These are phyloP conservation scores for Ogataea angusta DNA, from an alignment of 805 yeast species.

Conservation along the genomic window DNA sequence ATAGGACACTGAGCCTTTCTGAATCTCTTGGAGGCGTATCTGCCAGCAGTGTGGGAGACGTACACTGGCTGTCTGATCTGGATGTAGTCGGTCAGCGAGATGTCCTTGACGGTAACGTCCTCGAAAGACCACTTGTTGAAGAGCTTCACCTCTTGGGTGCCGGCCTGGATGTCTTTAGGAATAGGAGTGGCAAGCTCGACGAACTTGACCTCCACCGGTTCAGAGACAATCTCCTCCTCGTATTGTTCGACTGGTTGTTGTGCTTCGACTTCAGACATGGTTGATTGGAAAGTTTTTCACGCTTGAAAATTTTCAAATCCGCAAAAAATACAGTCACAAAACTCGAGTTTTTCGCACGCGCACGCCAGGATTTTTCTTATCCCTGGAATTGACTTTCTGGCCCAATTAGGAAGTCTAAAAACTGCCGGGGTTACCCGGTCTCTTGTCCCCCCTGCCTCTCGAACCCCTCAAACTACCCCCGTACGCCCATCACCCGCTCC, in stretches of 20 bases:
- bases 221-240: constrained; percentile 73
- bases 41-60: constrained; percentile 99
- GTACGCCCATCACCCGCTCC: background rate
- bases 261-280: constrained; percentile 83
- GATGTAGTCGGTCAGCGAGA: constrained; percentile 96
- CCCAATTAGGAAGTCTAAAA: constrained; percentile 29
- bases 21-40: constrained; percentile 99
- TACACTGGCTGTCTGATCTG: constrained; percentile 97
- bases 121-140: constrained; percentile 99
- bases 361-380: constrained; percentile 21
- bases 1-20: constrained; percentile 99
- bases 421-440: constrained; percentile 22
- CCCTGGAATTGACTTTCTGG: constrained; percentile 26
- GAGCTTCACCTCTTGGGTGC: constrained; percentile 93
- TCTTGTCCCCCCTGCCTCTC: no score
- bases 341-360: constrained; percentile 1
- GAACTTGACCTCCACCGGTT: constrained; percentile 73
- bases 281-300: constrained; percentile 11
- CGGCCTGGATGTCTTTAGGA: constrained; percentile 95
- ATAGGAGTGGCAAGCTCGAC: constrained; percentile 91
- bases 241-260: constrained; percentile 53
- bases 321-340: constrained; percentile 10
- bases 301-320: constrained; percentile 13
- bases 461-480: no score
- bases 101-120: constrained; percentile 96